A percentile compares a stretch with the other conserved stretches of the same genome.
Evolutionary conservation across 805 yeast species (phyloP).

Genomic region (Kodamaea restingae): DNA sequence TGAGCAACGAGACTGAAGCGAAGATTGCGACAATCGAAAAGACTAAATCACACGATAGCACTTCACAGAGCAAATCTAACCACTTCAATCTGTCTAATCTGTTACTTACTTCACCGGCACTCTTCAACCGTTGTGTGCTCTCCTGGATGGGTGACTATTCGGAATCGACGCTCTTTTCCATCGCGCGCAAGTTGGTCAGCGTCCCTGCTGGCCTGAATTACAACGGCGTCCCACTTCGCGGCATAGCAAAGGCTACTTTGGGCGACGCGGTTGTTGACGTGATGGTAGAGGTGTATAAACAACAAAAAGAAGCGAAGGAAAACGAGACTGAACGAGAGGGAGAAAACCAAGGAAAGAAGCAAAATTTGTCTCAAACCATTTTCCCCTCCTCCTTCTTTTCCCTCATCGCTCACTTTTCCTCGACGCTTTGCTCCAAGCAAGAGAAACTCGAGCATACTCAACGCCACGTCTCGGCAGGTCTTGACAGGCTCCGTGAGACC

Average conservation of each 20-base stretch:
- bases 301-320: no score
- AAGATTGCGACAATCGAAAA: background rate
- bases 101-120: conserved; percentile 94
- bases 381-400: conserved; percentile 55
- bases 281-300: conserved; percentile 44
- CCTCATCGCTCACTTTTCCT: conserved; percentile 43
- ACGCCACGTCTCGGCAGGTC: conserved; percentile 67
- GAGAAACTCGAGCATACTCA: conserved; percentile 58
- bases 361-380: no score
- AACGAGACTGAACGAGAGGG: no score
- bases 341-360: no score
- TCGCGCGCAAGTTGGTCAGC: conserved; percentile 40
- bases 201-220: background rate
- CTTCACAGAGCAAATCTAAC: no score
- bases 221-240: background rate
- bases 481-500: conserved; percentile 72
- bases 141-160: conserved; percentile 91
- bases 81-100: no score
- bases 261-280: conserved; percentile 47
- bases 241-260: conserved; percentile 13
- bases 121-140: conserved; percentile 83
- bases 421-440: conserved; percentile 41
- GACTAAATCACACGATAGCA: no score
- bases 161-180: conserved; percentile 41
- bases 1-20: background rate